phyloP scores from a whole-genome alignment of 352 stramenopile genomes.

The Pythium oligandrum region DNA sequence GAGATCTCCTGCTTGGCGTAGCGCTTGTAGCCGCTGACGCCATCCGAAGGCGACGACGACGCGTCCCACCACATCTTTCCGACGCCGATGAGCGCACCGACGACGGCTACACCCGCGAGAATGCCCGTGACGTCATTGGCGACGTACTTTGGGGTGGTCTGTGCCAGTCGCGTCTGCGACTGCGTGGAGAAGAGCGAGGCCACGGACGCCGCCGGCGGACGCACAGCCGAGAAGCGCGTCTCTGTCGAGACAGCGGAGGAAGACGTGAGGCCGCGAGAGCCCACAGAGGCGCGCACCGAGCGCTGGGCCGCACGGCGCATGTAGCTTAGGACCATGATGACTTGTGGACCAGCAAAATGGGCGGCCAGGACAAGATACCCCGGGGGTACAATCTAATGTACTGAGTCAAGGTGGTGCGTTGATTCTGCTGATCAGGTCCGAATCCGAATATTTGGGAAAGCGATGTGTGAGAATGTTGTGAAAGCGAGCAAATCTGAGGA shows the following conservation, averaged over 20 bases:
- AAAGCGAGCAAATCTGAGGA: too few species aligned
- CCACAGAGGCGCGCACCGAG: conserved; percentile 3
- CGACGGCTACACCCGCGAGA: conserved; percentile 60
- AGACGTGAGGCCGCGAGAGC: not conserved
- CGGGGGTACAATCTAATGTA: not conserved
- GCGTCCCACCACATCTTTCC: conserved; percentile 87
- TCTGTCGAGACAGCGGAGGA: not conserved
- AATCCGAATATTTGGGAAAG: too few species aligned
- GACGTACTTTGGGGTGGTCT: conserved; percentile 14
- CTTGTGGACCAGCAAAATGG: not conserved
- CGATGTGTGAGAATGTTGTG: too few species aligned
- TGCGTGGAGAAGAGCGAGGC: conserved; percentile 15
- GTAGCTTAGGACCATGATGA: conserved; percentile 27
- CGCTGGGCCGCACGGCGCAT: conserved; percentile 28
- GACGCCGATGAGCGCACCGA: conserved; percentile 61
- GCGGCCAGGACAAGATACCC: too few species aligned
- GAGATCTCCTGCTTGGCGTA: conserved; percentile 48
- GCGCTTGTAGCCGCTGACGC: conserved; percentile 1
- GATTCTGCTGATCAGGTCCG: not conserved
- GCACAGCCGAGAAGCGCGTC: not conserved
- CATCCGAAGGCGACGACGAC: conserved; percentile 28
- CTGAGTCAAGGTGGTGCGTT: not conserved
- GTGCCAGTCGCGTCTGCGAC: conserved; percentile 2
- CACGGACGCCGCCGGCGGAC: conserved; percentile 4
- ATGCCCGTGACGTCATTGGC: conserved; percentile 56